Evolutionary conservation across 2,329 filamentous ascomycete species (phyloP), one percentile per base, ranked within the genome.

Genomic region (Fusarium caatingaense): DNA sequence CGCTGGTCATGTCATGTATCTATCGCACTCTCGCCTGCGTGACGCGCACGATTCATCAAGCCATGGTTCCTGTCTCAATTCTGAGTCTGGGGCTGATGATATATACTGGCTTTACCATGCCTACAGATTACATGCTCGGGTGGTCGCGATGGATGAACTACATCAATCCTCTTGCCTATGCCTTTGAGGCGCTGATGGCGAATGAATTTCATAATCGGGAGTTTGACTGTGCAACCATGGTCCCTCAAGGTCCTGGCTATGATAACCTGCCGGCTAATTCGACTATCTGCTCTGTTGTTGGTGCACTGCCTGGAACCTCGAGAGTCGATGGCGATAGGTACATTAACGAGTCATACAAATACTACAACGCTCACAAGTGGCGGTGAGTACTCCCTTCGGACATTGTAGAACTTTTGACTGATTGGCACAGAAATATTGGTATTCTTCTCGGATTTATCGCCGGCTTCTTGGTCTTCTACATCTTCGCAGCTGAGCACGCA

Each of bases 361-460:
- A 91, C 76, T 83, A 79, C 20, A 86, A 85, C 66, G 80, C 80
- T 0, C 84, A 92, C 69, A 82, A 86, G 10, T 91, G 89, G 89
- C 67, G 73, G 73, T 66, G 50, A 4, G 68, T 23, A 15, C 2
- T 1, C 3, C 4, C 4, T 18, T 2, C 1, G 6, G 10, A 3
- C 0, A 2, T 0, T 16, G 5, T 3, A 2, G 0, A 5, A 0
- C 1, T 4, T 0, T 4, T 5, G 5, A 3, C 40, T 60, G 2
- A 59, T 30, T 6, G 30, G 0, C 2, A 0, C 8, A 82, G 91
- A 5, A 93, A 93, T 72, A 84, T 92, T 56, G 91, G 91, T 2
- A 91, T 93, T 62, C 78, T 93, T 3, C 77, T 89, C 13, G 90
- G 77, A 0, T 92, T 93, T 76, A 78, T 91, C 55, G 74, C 91